These are phyloP conservation scores for Ascochyta viciae-villosae DNA, from an alignment of 2,329 filamentous ascomycete genomes.

Conservation along the genomic window DNA sequence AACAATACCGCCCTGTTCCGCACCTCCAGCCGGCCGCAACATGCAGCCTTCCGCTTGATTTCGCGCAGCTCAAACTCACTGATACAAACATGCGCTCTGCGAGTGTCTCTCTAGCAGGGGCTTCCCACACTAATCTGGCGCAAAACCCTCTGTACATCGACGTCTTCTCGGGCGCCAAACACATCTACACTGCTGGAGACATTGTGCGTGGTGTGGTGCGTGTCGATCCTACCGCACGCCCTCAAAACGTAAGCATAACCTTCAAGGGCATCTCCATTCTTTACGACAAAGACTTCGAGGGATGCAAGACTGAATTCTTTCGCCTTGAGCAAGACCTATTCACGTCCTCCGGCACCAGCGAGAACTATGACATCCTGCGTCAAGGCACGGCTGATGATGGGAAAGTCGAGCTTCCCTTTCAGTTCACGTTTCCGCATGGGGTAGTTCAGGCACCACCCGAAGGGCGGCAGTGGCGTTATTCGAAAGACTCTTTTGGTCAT, in stretches of 20 bases:
- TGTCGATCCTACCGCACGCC: conserved; percentile 27
- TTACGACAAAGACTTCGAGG: conserved; percentile 19
- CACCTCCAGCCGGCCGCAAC: background rate
- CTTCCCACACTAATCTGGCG: conserved; percentile 20
- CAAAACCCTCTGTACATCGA: conserved; percentile 29
- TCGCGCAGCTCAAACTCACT: background rate
- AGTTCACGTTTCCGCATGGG: conserved; percentile 32
- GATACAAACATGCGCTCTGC: conserved; percentile 8
- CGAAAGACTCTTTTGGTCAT: conserved; percentile 28
- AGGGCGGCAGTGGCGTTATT: conserved; percentile 21
- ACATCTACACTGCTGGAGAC: conserved; percentile 32
- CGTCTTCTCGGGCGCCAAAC: conserved; percentile 15
- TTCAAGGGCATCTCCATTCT: conserved; percentile 25
- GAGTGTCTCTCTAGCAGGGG: conserved; percentile 9
- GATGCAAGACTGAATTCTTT: conserved; percentile 29
- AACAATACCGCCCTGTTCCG: no score
- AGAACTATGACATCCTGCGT: conserved; percentile 32
- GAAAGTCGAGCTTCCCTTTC: conserved; percentile 36
- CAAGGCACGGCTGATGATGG: conserved; percentile 31
- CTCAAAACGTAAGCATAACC: conserved; percentile 24
- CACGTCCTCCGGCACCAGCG: conserved; percentile 20
- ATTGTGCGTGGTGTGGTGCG: conserved; percentile 29
- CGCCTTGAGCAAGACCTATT: conserved; percentile 27
- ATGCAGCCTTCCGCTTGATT: conserved; percentile 3
- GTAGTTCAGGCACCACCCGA: conserved; percentile 25